phyloP scores from a whole-genome alignment of 306 rosid genomes.

The Dryas drummondii region DNA sequence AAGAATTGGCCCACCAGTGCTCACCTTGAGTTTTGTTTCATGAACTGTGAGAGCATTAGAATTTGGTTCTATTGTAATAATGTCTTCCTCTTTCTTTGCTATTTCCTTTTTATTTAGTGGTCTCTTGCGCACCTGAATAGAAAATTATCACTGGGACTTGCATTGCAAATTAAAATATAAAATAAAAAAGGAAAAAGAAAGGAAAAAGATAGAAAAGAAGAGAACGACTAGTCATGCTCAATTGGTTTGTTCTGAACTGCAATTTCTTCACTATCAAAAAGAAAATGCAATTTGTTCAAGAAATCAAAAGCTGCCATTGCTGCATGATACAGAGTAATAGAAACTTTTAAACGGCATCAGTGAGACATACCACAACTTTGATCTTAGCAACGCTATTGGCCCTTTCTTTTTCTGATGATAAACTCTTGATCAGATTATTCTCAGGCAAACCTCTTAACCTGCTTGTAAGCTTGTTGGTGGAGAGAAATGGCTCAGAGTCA shows the following conservation, averaged over 20 bases:
- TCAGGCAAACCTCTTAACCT: constrained; percentile 55
- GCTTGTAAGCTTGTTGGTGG: constrained; percentile 36
- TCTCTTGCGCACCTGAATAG: constrained; percentile 80
- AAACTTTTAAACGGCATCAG: not conserved
- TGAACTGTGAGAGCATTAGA: constrained; percentile 78
- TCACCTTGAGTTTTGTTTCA: constrained; percentile 83
- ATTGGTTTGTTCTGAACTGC: constrained; percentile 10
- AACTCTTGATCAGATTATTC: constrained; percentile 52
- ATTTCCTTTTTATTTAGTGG: constrained; percentile 76
- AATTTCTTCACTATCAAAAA: not conserved
- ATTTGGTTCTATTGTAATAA: constrained; percentile 51
- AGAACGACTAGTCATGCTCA: not conserved
- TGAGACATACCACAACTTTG: constrained; percentile 76
- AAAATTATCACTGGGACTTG: not conserved
- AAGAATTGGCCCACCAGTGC: constrained; percentile 19
- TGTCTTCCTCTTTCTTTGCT: constrained; percentile 77
- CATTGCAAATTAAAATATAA: not conserved
- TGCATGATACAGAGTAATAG: not conserved
- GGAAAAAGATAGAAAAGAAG: not conserved
- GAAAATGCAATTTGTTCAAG: constrained; percentile 11
- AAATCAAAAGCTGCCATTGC: constrained; percentile 12
- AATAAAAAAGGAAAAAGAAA: constrained; percentile 2
- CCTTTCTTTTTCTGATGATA: constrained; percentile 67
- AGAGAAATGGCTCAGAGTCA: constrained; percentile 44
- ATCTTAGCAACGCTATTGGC: constrained; percentile 75